phyloP scores from a whole-genome alignment of 108 stramenopile species.

The Asterionellopsis glacialis region DNA sequence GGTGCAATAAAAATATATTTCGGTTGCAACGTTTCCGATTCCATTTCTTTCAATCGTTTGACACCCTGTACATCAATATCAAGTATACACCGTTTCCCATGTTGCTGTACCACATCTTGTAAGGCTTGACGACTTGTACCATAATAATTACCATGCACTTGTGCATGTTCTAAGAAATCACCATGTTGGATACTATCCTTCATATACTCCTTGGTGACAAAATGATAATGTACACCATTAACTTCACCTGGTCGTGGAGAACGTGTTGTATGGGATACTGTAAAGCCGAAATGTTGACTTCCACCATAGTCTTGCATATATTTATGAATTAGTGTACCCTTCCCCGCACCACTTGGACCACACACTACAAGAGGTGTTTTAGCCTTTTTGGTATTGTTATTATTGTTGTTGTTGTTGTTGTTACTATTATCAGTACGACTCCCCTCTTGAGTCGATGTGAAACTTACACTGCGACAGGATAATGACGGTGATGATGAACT shows the following conservation, averaged over 20 bases:
- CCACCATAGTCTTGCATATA: conserved; percentile 19
- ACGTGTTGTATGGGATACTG: conserved; percentile 89
- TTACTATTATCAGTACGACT: no score
- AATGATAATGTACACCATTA: conserved; percentile 91
- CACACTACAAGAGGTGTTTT: conserved; percentile 32
- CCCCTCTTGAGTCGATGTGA: no score
- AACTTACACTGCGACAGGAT: no score
- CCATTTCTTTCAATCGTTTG: conserved; percentile 43
- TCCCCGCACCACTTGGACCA: conserved; percentile 45
- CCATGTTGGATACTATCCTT: conserved; percentile 3
- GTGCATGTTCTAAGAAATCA: conserved; percentile 86
- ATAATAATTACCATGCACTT: conserved; percentile 96
- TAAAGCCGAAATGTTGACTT: conserved; percentile 51
- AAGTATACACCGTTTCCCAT: conserved; percentile 77
- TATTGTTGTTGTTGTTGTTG: no score
- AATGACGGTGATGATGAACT: no score
- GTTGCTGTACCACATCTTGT: conserved; percentile 36
- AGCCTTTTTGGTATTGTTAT: no score
- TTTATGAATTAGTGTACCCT: conserved; percentile 50
- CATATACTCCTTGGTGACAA: conserved; percentile 49
- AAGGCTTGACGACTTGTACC: conserved; percentile 87
- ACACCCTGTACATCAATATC: conserved; percentile 95
- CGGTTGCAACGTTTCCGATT: conserved; percentile 28
- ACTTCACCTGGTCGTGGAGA: conserved; percentile 81
- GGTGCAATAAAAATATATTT: conserved; percentile 93